A percentile compares a stretch with the other conserved stretches of the same genome.
Conservation (phyloP, 148 eudicot genomes). For the Cornus florida region DNA sequence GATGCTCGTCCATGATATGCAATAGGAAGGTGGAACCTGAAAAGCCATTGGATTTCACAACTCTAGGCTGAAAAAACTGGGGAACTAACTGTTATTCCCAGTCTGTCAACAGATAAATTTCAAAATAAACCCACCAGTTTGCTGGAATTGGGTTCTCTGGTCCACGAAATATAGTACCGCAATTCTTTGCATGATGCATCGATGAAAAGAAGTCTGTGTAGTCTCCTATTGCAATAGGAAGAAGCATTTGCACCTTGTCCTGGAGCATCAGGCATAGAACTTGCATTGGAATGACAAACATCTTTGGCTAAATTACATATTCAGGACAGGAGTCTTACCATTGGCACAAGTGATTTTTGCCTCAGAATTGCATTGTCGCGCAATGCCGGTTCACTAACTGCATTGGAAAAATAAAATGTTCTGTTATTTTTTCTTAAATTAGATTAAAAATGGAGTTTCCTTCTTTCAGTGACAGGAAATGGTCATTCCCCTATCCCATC, state of each 20-base stretch:
- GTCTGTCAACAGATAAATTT: background rate
- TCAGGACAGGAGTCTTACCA: constrained; percentile 37
- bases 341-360: constrained; percentile 65
- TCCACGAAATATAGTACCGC: constrained; percentile 85
- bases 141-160: constrained; percentile 68
- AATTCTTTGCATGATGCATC: constrained; percentile 82
- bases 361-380: constrained; percentile 69
- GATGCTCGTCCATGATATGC: constrained; percentile 99
- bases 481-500: background rate
- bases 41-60: constrained; percentile 18
- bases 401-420: constrained; percentile 9
- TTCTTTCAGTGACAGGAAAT: background rate
- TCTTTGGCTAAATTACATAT: background rate
- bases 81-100: background rate
- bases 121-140: constrained; percentile 55
- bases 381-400: constrained; percentile 73
- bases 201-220: constrained; percentile 95
- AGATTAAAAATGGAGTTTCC: background rate
- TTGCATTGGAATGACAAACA: constrained; percentile 4
- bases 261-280: constrained; percentile 19
- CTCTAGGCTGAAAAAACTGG: background rate
- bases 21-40: constrained; percentile 90
- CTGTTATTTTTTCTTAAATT: background rate
- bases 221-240: constrained; percentile 84
- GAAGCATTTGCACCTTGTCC: constrained; percentile 81